These are phyloP conservation scores for Nitzschia sp. DNA, from an alignment of 108 stramenopile species.

Conservation along the genomic window DNA sequence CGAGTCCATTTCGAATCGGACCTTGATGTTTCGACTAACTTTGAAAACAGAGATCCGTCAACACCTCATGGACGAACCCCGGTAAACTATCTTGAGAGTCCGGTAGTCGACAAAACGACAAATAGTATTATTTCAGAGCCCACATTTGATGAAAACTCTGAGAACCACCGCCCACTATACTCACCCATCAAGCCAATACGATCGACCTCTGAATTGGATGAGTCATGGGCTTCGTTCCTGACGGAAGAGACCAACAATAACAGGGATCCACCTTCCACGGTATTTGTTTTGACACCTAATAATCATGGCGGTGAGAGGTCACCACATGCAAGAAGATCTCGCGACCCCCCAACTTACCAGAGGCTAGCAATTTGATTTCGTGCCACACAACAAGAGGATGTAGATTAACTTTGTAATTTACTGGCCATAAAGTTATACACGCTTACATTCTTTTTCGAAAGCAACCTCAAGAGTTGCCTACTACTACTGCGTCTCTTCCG, in stretches of 20 bases:
- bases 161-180: background rate
- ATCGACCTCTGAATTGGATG: background rate
- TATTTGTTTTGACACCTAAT: background rate
- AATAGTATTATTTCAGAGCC: background rate
- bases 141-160: background rate
- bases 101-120: no score
- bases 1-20: constrained; percentile 22
- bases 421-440: no score
- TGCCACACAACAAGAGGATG: no score
- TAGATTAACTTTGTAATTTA: background rate
- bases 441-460: no score
- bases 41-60: no score
- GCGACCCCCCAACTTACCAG: constrained; percentile 3
- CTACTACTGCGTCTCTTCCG: no score
- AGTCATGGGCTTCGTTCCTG: constrained; percentile 1
- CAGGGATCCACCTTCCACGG: background rate
- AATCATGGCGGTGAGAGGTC: background rate
- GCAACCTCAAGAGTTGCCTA: no score
- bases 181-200: background rate
- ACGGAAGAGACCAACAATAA: background rate
- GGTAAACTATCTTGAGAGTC: no score
- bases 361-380: no score
- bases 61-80: no score
- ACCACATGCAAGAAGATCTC: background rate
- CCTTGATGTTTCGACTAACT: constrained; percentile 6